Evolutionary conservation across 1,284 basidiomycete species (phyloP), one percentile per base, ranked within the genome.

Genomic region (Sphagnurus paluster): DNA sequence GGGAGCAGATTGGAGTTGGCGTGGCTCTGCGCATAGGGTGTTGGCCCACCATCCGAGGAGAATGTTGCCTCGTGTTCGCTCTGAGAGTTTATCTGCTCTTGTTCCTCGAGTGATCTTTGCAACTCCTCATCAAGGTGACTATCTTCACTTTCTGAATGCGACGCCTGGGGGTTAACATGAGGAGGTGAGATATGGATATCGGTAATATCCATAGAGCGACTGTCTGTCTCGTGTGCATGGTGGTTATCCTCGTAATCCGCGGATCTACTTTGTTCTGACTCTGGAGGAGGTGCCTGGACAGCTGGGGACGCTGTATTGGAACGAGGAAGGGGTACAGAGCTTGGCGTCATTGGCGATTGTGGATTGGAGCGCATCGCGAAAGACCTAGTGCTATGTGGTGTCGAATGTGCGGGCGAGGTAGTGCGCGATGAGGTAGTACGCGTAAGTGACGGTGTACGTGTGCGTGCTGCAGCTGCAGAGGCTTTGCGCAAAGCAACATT

Each of bases 391-490:
- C 80, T 84, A 16, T 71, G 72, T 13, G 85, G 85, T 1, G 84
- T 87, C 1, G 85, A 82, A 52, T 86, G 74, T 0, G 76, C 63
- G 0, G 82, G 76, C 0, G 86, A 87, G 4, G 82, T 77, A 0
- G 68, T 63, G 23, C 71, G 76, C 1, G 87, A 85, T 17, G 82
- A 76, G 0, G 77, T 75, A 0, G 82, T 84, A 33, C 77, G 76
- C 2, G 87, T 79, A 8, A 89, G 71, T 4, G 86, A 87, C 2
- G 86, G 87, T 6, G 85, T 88, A n/a, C 86, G 78, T 19, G 73
- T 74, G 17, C 82, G 75, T 13, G 73, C 64, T 16, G n/a, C n/a
- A n/a, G n/a, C n/a, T n/a, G n/a, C n/a, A n/a, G 76, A 61, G 7
- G 78, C 74, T 46, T 72, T 74, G 20, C 84, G 75, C 42, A 83